These are phyloP conservation scores for Tolypocladium inflatum DNA, from an alignment of 2,329 filamentous ascomycete species.

Conservation along the genomic window DNA sequence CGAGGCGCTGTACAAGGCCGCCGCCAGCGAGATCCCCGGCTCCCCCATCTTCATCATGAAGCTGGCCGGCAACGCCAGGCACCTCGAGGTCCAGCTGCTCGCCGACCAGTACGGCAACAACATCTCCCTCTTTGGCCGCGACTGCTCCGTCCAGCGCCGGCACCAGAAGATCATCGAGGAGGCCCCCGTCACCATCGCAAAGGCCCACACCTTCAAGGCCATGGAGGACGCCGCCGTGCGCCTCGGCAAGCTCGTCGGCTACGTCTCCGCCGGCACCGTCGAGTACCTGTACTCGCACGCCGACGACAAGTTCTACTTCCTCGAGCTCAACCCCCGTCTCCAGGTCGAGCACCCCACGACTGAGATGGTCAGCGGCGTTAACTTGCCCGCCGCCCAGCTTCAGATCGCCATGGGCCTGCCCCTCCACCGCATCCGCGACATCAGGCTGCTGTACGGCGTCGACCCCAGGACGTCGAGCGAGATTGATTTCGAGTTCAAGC, in stretches of 20 bases:
- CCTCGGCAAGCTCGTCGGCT: conserved; percentile 86
- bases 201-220: conserved; percentile 75
- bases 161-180: conserved; percentile 99
- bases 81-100: conserved; percentile 93
- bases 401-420: conserved; percentile 99
- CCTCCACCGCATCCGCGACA: conserved; percentile 89
- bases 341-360: conserved; percentile 99
- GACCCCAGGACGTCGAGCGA: conserved; percentile 78
- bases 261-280: conserved; percentile 96
- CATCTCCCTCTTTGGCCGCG: conserved; percentile 95
- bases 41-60: conserved; percentile 99
- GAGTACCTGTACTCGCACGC: conserved; percentile 98
- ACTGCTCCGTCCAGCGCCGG: conserved; percentile 95
- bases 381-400: conserved; percentile 91
- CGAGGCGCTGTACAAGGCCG: conserved; percentile 81
- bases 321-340: conserved; percentile 96
- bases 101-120: conserved; percentile 99
- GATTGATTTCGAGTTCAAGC: conserved; percentile 96
- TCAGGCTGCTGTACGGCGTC: conserved; percentile 89
- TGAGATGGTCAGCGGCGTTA: conserved; percentile 98
- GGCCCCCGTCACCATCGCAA: conserved; percentile 93
- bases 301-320: conserved; percentile 98
- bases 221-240: conserved; percentile 98
- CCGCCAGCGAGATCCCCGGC: conserved; percentile 93
- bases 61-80: conserved; percentile 88